These are phyloP conservation scores for Echites panduratus DNA, from an alignment of 257 asterid species.

Conservation along the genomic window DNA sequence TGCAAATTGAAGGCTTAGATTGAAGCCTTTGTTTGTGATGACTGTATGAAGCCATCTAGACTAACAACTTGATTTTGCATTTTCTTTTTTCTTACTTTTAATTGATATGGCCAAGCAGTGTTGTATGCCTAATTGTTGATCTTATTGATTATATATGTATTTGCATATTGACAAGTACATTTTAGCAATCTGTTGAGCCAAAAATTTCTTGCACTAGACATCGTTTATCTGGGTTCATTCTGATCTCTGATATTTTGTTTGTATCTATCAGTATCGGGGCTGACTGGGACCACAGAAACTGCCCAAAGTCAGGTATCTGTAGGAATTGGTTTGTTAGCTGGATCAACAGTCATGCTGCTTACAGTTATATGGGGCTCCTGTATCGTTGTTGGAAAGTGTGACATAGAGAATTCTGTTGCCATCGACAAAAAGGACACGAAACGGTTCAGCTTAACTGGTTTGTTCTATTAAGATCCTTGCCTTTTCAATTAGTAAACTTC, in stretches of 20 bases:
- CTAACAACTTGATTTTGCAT: no score
- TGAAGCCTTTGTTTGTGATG: no score
- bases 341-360: conserved; percentile 92
- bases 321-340: conserved; percentile 95
- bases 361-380: conserved; percentile 92
- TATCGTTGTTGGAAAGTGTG: conserved; percentile 75
- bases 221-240: not conserved
- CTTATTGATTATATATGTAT: not conserved
- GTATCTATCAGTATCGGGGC: conserved; percentile 65
- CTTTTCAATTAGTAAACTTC: not conserved
- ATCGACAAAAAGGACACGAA: conserved; percentile 53
- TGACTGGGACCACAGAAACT: conserved; percentile 62
- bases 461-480: conserved; percentile 16
- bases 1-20: no score
- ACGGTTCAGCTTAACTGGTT: conserved; percentile 63
- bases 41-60: no score
- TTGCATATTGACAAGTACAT: not conserved
- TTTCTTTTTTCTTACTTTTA: not conserved
- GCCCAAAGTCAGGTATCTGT: conserved; percentile 96
- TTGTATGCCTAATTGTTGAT: not conserved
- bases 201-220: not conserved
- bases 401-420: conserved; percentile 42
- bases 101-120: not conserved
- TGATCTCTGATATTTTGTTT: not conserved
- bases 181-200: conserved; percentile 10